A percentile compares a stretch with the other conserved stretches of the same genome.
Evolutionary conservation across 306 rosid species (phyloP).

Genomic region (Castanea sativa): DNA sequence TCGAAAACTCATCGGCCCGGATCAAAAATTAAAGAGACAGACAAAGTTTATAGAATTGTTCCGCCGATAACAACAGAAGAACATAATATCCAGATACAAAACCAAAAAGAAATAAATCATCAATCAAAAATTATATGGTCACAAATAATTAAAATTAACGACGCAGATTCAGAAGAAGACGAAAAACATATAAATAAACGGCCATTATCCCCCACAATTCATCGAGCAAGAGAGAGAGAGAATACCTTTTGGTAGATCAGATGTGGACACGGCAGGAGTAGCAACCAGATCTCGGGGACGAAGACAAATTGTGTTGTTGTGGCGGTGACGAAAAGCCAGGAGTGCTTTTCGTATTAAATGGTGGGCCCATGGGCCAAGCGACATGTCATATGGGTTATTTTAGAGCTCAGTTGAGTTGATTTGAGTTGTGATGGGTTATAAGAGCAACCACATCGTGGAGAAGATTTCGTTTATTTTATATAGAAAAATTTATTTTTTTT

Average conservation of each 20-base stretch:
- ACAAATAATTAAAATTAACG: neutral
- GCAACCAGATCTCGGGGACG: neutral
- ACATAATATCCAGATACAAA: neutral
- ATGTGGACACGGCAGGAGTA: neutral
- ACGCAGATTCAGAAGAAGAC: neutral
- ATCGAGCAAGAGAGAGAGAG: neutral
- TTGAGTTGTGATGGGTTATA: too few relatives aligned
- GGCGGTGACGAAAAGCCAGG: neutral
- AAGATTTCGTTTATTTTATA: too few relatives aligned
- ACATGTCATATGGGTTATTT: too few relatives aligned
- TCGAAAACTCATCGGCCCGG: neutral
- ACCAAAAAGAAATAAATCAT: too few relatives aligned
- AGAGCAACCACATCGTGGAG: too few relatives aligned
- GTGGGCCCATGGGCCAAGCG: neutral
- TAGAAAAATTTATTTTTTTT: too few relatives aligned
- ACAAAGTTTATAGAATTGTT: neutral
- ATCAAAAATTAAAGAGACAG: neutral
- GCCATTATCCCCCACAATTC: neutral
- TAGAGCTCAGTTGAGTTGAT: too few relatives aligned
- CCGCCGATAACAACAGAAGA: neutral
- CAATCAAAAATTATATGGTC: neutral
- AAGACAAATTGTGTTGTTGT: neutral
- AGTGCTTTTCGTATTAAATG: neutral
- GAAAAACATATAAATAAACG: neutral
- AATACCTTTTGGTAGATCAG: slow-evolving; percentile 19